A percentile compares a stretch with the other conserved stretches of the same genome.
Evolutionary conservation across 2,329 filamentous ascomycete genomes (phyloP).

Genomic region (Ceratocystis lukuohia): DNA sequence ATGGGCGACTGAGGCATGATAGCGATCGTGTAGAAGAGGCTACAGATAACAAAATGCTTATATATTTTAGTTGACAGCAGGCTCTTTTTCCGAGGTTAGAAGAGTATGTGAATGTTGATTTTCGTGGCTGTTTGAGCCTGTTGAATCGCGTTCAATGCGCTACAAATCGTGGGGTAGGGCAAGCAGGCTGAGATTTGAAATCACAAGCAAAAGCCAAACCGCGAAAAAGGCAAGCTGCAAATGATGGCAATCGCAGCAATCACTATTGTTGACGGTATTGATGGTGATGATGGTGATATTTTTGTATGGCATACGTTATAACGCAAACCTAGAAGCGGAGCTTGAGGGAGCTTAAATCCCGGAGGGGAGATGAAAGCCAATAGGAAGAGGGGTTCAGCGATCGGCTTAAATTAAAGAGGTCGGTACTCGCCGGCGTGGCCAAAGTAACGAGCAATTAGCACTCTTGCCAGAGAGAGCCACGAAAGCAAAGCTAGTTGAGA

Average conservation of each 20-base stretch:
- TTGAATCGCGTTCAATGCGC: no score
- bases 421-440: no score
- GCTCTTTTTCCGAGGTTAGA: no score
- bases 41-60: not conserved
- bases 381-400: not conserved
- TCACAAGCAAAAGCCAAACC: not conserved
- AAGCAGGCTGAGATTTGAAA: no score
- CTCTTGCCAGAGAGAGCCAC: no score
- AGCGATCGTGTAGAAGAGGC: conserved; percentile 4
- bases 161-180: no score
- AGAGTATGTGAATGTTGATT: no score
- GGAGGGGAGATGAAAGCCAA: not conserved
- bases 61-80: no score
- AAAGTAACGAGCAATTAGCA: no score
- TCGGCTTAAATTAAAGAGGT: conserved; percentile 5
- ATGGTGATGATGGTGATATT: not conserved
- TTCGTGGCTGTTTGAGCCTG: no score
- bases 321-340: not conserved
- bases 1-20: conserved; percentile 77
- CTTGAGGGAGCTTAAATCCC: not conserved
- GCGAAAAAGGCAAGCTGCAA: not conserved
- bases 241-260: not conserved
- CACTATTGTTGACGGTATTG: not conserved
- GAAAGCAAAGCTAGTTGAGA: no score
- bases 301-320: not conserved